Conservation (phyloP, 2,329 filamentous ascomycete species). For the Sclerotinia spermophila region DNA sequence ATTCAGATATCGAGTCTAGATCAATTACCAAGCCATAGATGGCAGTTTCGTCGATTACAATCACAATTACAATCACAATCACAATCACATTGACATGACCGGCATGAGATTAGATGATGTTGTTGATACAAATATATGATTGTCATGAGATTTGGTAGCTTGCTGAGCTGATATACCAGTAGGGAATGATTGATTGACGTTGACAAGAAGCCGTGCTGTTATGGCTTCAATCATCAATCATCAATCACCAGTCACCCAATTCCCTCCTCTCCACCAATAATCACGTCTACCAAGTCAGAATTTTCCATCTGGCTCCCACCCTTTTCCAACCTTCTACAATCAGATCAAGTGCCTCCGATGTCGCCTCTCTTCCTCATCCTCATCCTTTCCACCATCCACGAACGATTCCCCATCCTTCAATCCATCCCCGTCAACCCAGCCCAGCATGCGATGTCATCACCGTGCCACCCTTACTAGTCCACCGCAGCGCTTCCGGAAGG, state of each 20-base stretch:
- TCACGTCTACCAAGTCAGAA: background rate
- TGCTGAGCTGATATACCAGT: too few species aligned
- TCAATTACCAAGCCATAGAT: background rate
- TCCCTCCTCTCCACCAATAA: background rate
- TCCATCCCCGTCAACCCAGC: background rate
- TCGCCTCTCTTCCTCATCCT: background rate
- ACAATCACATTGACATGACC: background rate
- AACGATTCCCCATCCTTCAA: background rate
- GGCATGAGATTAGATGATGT: too few species aligned
- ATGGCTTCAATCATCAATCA: too few species aligned
- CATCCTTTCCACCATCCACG: background rate
- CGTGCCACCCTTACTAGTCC: slow-evolving; percentile 4
- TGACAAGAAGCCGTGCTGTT: too few species aligned
- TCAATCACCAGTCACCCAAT: background rate
- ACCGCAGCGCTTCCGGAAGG: slow-evolving; percentile 3
- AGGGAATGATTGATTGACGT: too few species aligned
- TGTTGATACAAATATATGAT: too few species aligned
- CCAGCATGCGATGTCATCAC: background rate
- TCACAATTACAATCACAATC: background rate
- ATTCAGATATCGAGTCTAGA: background rate
- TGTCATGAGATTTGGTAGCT: too few species aligned
- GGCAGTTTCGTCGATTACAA: background rate
- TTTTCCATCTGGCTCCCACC: background rate
- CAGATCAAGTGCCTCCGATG: slow-evolving; percentile 2
- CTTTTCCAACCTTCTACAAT: background rate